Percentiles rank a stretch among this genome's conserved stretches.
These are phyloP conservation scores for Candida nonsorbophila DNA, from an alignment of 805 yeast species.

Conservation along the genomic window DNA sequence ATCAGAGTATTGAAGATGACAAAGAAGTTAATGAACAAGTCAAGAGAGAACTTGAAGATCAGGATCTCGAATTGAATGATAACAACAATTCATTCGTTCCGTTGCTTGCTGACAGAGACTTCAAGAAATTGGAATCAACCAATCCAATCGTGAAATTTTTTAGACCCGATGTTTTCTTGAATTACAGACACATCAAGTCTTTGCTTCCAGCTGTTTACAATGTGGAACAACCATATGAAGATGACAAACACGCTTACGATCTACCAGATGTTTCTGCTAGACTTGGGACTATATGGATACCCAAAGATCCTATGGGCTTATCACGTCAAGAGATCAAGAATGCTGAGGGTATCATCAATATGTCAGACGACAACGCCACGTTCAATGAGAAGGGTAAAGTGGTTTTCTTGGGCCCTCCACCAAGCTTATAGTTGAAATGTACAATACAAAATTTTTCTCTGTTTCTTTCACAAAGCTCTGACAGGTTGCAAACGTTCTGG, in stretches of 20 bases:
- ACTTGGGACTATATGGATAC: slow-evolving; percentile 85
- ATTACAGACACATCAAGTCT: slow-evolving; percentile 29
- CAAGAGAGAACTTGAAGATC: slow-evolving; percentile 12
- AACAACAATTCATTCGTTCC: slow-evolving; percentile 33
- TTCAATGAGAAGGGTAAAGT: slow-evolving; percentile 36
- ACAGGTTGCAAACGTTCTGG: too few species aligned
- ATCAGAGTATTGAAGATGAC: slow-evolving; percentile 11
- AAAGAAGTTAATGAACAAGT: slow-evolving; percentile 13
- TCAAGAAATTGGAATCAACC: slow-evolving; percentile 24
- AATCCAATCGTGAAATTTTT: slow-evolving; percentile 45
- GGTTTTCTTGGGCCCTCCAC: slow-evolving; percentile 27
- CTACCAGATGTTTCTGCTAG: slow-evolving; percentile 66
- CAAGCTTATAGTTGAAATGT: background rate
- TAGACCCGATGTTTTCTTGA: slow-evolving; percentile 59
- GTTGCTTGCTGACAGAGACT: slow-evolving; percentile 64
- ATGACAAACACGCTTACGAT: slow-evolving; percentile 62
- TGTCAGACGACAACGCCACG: slow-evolving; percentile 63
- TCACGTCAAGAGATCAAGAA: slow-evolving; percentile 56
- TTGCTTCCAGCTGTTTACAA: slow-evolving; percentile 31
- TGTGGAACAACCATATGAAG: slow-evolving; percentile 31
- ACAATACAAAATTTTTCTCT: too few species aligned
- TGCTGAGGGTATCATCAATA: slow-evolving; percentile 50
- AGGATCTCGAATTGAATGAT: slow-evolving; percentile 9
- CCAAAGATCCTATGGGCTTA: slow-evolving; percentile 83
- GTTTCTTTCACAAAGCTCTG: too few species aligned